phyloP scores from a whole-genome alignment of 2,329 filamentous ascomycete species.

The Curvularia hawaiiensis region DNA sequence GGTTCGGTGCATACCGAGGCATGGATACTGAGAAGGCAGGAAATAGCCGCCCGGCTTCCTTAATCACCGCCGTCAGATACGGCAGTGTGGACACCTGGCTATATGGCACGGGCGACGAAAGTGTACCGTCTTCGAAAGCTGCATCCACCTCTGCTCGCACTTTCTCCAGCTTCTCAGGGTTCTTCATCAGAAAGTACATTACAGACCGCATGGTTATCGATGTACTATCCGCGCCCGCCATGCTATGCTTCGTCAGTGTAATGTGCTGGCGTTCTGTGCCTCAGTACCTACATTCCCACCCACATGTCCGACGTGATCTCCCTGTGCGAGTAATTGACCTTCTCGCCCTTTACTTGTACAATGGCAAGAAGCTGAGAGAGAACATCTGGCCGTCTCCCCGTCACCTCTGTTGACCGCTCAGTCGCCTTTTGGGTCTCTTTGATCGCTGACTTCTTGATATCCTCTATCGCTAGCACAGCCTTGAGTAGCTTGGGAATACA shows the following conservation, averaged over 20 bases:
- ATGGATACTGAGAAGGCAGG: slow-evolving; percentile 73
- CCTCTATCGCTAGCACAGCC: slow-evolving; percentile 24
- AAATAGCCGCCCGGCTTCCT: slow-evolving; percentile 77
- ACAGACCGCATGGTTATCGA: slow-evolving; percentile 41
- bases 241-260: slow-evolving; percentile 19
- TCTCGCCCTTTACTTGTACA: slow-evolving; percentile 34
- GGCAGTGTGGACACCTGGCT: slow-evolving; percentile 66
- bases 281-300: slow-evolving; percentile 35
- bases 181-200: slow-evolving; percentile 49
- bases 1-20: slow-evolving; percentile 71
- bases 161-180: slow-evolving; percentile 27
- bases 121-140: slow-evolving; percentile 14
- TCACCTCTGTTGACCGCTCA: slow-evolving; percentile 16
- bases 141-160: slow-evolving; percentile 26
- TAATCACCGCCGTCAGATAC: slow-evolving; percentile 77
- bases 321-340: slow-evolving; percentile 35
- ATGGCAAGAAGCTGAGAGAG: slow-evolving; percentile 39
- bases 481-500: slow-evolving; percentile 31
- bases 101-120: slow-evolving; percentile 22
- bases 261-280: neutral
- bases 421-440: slow-evolving; percentile 22
- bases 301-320: slow-evolving; percentile 39
- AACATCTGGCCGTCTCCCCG: slow-evolving; percentile 34
- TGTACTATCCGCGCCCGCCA: slow-evolving; percentile 47
- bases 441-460: slow-evolving; percentile 21